These are phyloP conservation scores for Dendrocalamus sinicus DNA, from an alignment of 176 grass and related monocot species.

Conservation along the genomic window DNA sequence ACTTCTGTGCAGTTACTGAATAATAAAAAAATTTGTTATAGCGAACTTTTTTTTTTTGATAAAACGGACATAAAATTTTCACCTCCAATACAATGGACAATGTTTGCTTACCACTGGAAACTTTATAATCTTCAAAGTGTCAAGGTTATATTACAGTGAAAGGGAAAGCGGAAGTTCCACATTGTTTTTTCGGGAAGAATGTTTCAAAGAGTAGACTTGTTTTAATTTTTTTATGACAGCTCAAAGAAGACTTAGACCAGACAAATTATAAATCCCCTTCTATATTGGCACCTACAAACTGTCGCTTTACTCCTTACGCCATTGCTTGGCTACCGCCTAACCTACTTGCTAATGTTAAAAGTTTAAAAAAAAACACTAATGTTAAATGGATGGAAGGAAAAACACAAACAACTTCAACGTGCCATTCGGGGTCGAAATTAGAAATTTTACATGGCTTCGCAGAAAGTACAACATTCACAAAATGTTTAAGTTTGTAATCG, in stretches of 20 bases:
- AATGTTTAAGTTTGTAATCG: neutral
- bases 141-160: neutral
- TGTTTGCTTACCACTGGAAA: neutral
- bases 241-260: neutral
- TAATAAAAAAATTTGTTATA: too few relatives aligned
- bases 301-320: neutral
- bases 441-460: neutral
- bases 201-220: constrained; percentile 1
- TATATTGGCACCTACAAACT: neutral
- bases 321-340: neutral
- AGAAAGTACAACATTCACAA: neutral
- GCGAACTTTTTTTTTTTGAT: neutral
- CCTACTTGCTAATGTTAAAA: neutral
- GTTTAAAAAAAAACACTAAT: neutral
- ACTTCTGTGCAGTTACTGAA: neutral
- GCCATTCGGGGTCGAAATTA: neutral
- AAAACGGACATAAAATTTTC: neutral
- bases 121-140: neutral
- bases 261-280: constrained; percentile 12
- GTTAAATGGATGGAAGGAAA: constrained; percentile 24
- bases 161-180: neutral
- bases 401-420: neutral
- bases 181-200: neutral
- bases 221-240: neutral
- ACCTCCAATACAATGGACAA: neutral